Conservation (phyloP, 2,329 filamentous ascomycete genomes). For the Madurella fahalii region DNA sequence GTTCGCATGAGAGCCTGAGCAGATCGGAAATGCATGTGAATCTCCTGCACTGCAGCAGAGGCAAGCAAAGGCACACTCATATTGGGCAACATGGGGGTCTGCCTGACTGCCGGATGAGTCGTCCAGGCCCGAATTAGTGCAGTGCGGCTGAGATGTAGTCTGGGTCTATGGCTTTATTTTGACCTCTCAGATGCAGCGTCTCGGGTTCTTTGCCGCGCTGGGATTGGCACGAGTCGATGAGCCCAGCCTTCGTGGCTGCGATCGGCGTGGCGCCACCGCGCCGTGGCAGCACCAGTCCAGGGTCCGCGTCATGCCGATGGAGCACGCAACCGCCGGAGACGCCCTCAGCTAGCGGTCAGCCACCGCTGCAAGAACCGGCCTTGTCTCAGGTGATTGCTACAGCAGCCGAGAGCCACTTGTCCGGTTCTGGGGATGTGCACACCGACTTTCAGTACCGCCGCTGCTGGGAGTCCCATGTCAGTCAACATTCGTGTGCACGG, state of each 20-base stretch:
- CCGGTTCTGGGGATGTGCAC: background rate
- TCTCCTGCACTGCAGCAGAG: background rate
- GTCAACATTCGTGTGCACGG: no score
- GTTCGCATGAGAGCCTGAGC: background rate
- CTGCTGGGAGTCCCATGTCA: background rate
- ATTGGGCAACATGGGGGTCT: slow-evolving; percentile 14
- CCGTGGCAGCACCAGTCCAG: slow-evolving; percentile 2
- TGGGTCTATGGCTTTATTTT: slow-evolving; percentile 10
- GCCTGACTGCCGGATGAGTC: slow-evolving; percentile 3
- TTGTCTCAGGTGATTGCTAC: background rate
- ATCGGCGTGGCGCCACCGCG: background rate
- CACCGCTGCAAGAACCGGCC: background rate
- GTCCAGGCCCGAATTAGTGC: slow-evolving; percentile 17
- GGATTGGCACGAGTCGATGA: no score
- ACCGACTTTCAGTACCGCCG: no score
- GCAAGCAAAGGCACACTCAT: slow-evolving; percentile 11
- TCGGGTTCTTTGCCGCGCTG: no score
- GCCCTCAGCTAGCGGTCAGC: background rate
- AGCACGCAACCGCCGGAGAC: background rate
- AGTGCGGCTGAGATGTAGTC: slow-evolving; percentile 23
- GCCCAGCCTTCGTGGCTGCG: slow-evolving; percentile 2
- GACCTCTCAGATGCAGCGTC: slow-evolving; percentile 12
- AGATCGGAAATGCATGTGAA: slow-evolving; percentile 11
- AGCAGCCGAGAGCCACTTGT: background rate
- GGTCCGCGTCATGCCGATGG: background rate